Percentiles rank a stretch among this genome's conserved stretches.
phyloP scores from a whole-genome alignment of 805 yeast species.

The Yamadazyma philogaea region DNA sequence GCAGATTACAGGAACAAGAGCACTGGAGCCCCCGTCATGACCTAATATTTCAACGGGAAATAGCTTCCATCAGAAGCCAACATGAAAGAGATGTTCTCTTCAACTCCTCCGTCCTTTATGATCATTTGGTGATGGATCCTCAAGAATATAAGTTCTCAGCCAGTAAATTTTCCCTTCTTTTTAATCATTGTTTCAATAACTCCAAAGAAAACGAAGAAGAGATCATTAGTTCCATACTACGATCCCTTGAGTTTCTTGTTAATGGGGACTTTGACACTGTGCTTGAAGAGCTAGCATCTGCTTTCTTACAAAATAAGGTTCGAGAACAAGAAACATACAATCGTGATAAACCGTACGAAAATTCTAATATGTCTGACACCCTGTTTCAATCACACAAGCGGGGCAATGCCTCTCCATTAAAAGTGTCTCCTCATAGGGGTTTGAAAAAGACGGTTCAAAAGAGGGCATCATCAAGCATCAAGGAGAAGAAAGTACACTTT shows the following conservation, averaged over 20 bases:
- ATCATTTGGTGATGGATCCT: conserved; percentile 37
- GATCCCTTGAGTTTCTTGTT: conserved; percentile 19
- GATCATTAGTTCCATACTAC: neutral
- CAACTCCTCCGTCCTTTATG: conserved; percentile 55
- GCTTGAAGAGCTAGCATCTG: conserved; percentile 28
- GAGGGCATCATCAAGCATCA: conserved; percentile 2
- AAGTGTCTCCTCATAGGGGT: conserved; percentile 23
- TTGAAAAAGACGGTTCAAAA: conserved; percentile 4
- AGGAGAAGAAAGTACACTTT: conserved; percentile 46
- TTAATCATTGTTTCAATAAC: conserved; percentile 2
- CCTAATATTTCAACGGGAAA: conserved; percentile 35
- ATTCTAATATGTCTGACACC: neutral
- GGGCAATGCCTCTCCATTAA: conserved; percentile 15
- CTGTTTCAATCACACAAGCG: conserved; percentile 7
- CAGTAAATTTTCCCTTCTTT: conserved; percentile 1
- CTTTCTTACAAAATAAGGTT: conserved; percentile 25
- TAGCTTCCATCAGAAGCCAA: conserved; percentile 43
- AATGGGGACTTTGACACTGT: conserved; percentile 36
- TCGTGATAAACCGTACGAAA: neutral
- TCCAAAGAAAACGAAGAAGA: conserved; percentile 5
- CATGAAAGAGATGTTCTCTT: conserved; percentile 54
- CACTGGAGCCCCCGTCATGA: conserved; percentile 53
- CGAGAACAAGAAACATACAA: conserved; percentile 12
- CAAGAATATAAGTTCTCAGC: conserved; percentile 10
- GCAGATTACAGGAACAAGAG: conserved; percentile 49